These are phyloP conservation scores for Starmerella vaccinii DNA, from an alignment of 805 yeast genomes.

Conservation along the genomic window DNA sequence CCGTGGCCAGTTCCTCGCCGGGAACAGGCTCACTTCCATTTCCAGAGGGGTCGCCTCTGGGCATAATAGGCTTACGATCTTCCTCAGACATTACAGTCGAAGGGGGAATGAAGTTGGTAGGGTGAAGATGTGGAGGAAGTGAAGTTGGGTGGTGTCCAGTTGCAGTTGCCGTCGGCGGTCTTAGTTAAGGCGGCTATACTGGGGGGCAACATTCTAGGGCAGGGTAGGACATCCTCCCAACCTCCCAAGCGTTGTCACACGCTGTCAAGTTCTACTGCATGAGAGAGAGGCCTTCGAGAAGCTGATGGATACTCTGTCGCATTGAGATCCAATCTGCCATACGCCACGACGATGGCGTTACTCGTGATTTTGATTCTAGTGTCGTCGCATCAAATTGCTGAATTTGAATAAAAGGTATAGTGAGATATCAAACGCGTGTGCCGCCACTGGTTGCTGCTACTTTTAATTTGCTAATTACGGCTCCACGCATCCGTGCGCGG, in stretches of 20 bases:
- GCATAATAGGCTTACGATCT: conserved; percentile 36
- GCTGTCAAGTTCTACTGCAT: not conserved
- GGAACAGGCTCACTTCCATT: conserved; percentile 30
- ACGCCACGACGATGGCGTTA: too few relatives aligned
- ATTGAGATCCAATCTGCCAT: too few relatives aligned
- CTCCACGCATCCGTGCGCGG: too few relatives aligned
- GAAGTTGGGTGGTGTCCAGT: conserved; percentile 1
- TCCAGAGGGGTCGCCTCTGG: conserved; percentile 26
- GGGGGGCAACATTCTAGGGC: conserved; percentile 2
- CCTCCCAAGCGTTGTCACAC: not conserved
- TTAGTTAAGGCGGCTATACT: conserved; percentile 1
- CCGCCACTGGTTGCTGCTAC: too few relatives aligned
- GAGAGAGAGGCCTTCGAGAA: not conserved
- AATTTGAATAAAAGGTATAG: too few relatives aligned
- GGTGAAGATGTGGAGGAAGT: not conserved
- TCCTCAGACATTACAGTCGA: conserved; percentile 21
- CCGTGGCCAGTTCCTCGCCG: conserved; percentile 71
- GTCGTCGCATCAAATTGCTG: too few relatives aligned
- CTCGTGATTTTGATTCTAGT: too few relatives aligned
- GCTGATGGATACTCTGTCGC: not conserved
- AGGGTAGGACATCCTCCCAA: conserved; percentile 1
- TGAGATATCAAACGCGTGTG: too few relatives aligned
- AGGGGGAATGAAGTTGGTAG: not conserved
- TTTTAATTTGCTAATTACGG: too few relatives aligned
- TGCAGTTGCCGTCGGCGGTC: conserved; percentile 2